Conservation (phyloP, 2,329 filamentous ascomycete species). For the Cadophora luteo-olivacea region DNA sequence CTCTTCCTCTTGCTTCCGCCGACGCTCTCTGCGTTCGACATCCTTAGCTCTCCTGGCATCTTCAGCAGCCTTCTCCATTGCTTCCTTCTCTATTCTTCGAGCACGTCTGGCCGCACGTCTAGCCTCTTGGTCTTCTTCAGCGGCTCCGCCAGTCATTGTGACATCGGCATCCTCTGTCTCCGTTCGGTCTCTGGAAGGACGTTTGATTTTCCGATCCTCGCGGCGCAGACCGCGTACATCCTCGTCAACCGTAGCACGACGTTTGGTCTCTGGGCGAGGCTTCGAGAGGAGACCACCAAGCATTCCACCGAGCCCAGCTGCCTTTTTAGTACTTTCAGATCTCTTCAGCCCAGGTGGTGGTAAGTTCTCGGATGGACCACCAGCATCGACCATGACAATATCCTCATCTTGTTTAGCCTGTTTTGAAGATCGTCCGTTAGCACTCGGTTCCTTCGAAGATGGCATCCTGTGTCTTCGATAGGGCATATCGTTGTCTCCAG, state of each 20-base stretch:
- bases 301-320: constrained; percentile 63
- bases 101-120: constrained; percentile 68
- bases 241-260: constrained; percentile 59
- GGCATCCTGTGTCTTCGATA: constrained; percentile 37
- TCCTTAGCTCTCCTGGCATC: constrained; percentile 64
- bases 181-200: constrained; percentile 44
- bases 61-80: constrained; percentile 54
- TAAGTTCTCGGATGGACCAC: constrained; percentile 50
- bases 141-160: constrained; percentile 51
- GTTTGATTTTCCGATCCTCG: constrained; percentile 47
- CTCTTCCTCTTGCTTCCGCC: constrained; percentile 62
- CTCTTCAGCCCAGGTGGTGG: constrained; percentile 54
- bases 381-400: constrained; percentile 61
- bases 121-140: constrained; percentile 59
- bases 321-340: constrained; percentile 65
- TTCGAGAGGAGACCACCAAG: constrained; percentile 64
- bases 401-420: constrained; percentile 71
- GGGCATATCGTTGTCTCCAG: constrained; percentile 40
- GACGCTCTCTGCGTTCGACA: constrained; percentile 61
- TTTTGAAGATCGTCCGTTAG: constrained; percentile 57
- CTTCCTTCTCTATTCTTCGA: constrained; percentile 58
- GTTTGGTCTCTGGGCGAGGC: constrained; percentile 53
- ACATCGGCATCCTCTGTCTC: constrained; percentile 54
- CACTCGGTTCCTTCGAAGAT: constrained; percentile 40
- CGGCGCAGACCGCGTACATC: constrained; percentile 47